A percentile compares a stretch with the other conserved stretches of the same genome.
Conservation (phyloP, 139 green algal species). For the Limnomonas spitsbergensis region DNA sequence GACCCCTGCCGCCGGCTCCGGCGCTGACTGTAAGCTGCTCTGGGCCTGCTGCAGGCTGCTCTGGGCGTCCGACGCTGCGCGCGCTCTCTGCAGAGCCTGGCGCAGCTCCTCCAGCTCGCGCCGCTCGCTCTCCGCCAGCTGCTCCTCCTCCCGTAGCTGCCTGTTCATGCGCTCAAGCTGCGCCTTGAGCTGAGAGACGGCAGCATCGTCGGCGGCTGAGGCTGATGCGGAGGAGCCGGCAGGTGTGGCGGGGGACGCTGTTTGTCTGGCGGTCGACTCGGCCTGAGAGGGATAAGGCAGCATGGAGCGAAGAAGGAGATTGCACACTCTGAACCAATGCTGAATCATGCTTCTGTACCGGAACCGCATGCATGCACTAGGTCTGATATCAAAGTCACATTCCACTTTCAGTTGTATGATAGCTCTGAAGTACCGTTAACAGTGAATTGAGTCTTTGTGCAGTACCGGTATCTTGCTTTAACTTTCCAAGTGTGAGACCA, state of each 20-base stretch:
- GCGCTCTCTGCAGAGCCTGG: background rate
- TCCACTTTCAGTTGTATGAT: too few species aligned
- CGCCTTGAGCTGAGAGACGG: background rate
- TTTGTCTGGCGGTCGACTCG: background rate
- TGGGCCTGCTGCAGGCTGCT: background rate
- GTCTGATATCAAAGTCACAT: too few species aligned
- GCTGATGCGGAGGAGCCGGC: background rate
- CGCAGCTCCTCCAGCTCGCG: background rate
- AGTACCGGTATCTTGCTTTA: too few species aligned
- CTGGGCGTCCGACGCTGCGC: background rate
- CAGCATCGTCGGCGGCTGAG: background rate
- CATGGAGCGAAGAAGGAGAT: background rate
- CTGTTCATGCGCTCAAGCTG: background rate
- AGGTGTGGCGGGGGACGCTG: background rate
- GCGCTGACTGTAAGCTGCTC: background rate
- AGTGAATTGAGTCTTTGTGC: too few species aligned
- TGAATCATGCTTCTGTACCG: background rate
- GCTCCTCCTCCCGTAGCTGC: background rate
- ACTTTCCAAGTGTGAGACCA: too few species aligned
- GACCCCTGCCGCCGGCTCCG: background rate
- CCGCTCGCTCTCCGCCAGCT: background rate
- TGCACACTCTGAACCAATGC: background rate
- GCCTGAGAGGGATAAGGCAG: background rate
- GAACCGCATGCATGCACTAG: background rate
- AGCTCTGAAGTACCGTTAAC: too few species aligned